phyloP scores from a whole-genome alignment of 2,329 filamentous ascomycete genomes.

The Falciphora oryzae region DNA sequence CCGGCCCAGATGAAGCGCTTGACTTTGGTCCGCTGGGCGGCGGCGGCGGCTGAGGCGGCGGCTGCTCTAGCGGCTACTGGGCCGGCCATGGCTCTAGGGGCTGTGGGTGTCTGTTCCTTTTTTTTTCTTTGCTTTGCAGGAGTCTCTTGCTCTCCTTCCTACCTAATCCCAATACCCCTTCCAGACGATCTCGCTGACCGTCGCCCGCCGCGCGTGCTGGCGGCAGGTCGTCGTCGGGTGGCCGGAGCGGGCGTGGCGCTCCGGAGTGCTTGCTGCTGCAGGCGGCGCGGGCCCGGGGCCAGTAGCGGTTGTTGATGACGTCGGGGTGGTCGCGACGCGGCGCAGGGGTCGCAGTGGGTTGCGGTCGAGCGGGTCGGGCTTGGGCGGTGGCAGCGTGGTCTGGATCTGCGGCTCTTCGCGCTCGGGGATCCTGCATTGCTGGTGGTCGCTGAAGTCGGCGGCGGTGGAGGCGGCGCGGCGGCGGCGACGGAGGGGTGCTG shows the following conservation, averaged over 20 bases:
- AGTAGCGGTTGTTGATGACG: no score
- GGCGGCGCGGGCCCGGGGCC: no score
- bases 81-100: neutral
- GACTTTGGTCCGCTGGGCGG: neutral
- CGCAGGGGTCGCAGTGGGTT: no score
- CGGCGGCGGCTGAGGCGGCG: neutral
- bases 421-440: neutral
- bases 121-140: neutral
- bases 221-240: neutral
- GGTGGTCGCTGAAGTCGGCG: neutral
- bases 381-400: no score
- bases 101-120: neutral
- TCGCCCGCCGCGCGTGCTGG: conserved; percentile 6
- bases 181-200: conserved; percentile 9
- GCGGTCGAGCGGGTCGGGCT: no score
- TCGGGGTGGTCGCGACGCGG: no score
- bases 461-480: neutral
- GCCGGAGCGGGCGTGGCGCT: conserved; percentile 1
- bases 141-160: no score
- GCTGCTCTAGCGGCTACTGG: neutral
- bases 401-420: neutral
- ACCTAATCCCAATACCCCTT: conserved; percentile 8
- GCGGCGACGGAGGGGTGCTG: neutral
- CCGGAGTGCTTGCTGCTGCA: neutral
- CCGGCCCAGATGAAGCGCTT: conserved; percentile 17